Percentiles rank a stretch among this genome's conserved stretches.
These are phyloP conservation scores for Pythium dissotocum DNA, from an alignment of 352 stramenopile species.

Conservation along the genomic window DNA sequence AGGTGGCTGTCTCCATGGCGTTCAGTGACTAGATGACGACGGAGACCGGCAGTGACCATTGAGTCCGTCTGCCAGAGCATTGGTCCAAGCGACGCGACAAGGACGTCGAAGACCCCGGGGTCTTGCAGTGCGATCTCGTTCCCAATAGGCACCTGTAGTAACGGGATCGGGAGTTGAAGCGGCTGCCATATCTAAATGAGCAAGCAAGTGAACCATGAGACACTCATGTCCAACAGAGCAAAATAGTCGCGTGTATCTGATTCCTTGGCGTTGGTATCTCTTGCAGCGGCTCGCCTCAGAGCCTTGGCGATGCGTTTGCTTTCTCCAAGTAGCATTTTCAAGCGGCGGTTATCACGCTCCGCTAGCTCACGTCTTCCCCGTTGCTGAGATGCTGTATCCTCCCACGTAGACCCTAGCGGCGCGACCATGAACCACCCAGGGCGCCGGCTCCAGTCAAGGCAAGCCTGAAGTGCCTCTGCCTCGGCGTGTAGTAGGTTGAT, in stretches of 20 bases:
- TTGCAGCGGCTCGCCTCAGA: neutral
- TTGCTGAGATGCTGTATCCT: neutral
- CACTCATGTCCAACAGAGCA: too few species aligned
- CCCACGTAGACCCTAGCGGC: neutral
- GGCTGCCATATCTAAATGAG: neutral
- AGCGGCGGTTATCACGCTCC: neutral
- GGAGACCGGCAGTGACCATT: neutral
- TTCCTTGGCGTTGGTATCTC: neutral
- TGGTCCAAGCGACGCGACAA: neutral
- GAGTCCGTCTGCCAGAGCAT: conserved; percentile 5
- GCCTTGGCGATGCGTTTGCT: neutral
- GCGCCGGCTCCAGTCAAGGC: neutral
- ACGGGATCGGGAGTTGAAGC: neutral
- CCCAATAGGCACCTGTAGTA: neutral
- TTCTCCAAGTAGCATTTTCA: neutral
- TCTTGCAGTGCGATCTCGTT: neutral
- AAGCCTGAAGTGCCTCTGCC: neutral
- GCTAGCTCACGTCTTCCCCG: neutral
- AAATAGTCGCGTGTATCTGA: too few species aligned
- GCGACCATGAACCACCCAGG: neutral
- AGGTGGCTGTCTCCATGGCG: conserved; percentile 2
- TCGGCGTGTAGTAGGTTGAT: neutral
- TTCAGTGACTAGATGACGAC: neutral
- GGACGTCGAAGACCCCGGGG: neutral
- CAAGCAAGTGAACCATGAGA: too few species aligned